These are phyloP conservation scores for Babesia divergens DNA, from an alignment of 169 alveolate genomes.

Conservation along the genomic window DNA sequence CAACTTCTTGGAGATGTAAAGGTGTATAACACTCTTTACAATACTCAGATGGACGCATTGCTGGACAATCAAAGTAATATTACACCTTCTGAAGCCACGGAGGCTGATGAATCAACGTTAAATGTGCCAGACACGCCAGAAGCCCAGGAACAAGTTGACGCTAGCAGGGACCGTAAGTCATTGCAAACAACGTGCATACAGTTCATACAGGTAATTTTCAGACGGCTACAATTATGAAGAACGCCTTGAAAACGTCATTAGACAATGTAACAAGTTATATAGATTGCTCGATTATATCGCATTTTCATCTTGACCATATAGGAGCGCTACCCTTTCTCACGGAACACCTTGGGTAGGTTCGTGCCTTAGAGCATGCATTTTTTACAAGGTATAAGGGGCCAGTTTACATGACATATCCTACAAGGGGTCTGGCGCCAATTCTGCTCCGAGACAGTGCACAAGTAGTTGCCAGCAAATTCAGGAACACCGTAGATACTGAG, in stretches of 20 bases:
- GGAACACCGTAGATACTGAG: not conserved
- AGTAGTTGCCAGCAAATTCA: slow-evolving; percentile 78
- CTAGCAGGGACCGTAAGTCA: not conserved
- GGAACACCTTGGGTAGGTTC: slow-evolving; percentile 87
- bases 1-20: slow-evolving; percentile 59
- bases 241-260: slow-evolving; percentile 71
- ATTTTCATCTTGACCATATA: slow-evolving; percentile 97
- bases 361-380: not conserved
- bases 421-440: slow-evolving; percentile 94
- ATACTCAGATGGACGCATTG: not conserved
- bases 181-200: not conserved
- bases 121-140: no score
- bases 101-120: not conserved
- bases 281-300: slow-evolving; percentile 93
- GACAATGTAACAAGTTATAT: slow-evolving; percentile 85
- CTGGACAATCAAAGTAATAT: not conserved
- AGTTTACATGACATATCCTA: slow-evolving; percentile 93
- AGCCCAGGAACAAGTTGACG: not conserved
- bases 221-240: slow-evolving; percentile 39
- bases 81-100: not conserved
- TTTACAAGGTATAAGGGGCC: slow-evolving; percentile 84
- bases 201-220: slow-evolving; percentile 4
- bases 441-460: slow-evolving; percentile 94
- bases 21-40: slow-evolving; percentile 3
- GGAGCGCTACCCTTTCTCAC: slow-evolving; percentile 98